phyloP scores from a whole-genome alignment of 2,329 filamentous ascomycete species.

The Colletotrichum sp. region DNA sequence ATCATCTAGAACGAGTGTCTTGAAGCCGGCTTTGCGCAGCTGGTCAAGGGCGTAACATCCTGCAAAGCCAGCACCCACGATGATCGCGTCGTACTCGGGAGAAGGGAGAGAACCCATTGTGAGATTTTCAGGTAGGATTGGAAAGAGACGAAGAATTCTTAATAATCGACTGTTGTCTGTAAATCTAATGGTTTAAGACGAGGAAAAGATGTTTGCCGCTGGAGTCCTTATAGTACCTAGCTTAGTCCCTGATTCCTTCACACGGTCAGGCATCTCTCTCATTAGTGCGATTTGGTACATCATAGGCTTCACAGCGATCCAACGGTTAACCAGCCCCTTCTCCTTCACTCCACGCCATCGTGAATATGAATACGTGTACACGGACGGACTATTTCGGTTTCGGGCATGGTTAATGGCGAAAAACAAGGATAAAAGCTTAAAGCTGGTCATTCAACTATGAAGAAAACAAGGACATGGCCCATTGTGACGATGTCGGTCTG shows the following conservation, averaged over 20 bases:
- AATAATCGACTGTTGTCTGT: not conserved
- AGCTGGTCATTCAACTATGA: not conserved
- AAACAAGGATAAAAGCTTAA: not conserved
- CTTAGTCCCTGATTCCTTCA: not conserved
- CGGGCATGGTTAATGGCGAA: not conserved
- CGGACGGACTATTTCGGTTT: not conserved
- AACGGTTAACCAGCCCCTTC: not conserved
- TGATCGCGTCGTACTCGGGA: slow-evolving; percentile 21
- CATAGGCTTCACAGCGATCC: not conserved
- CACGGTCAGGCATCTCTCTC: not conserved
- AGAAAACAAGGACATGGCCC: not conserved
- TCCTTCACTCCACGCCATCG: not conserved
- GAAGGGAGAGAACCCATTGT: not conserved
- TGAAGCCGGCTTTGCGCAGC: slow-evolving; percentile 38
- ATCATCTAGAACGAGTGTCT: slow-evolving; percentile 16
- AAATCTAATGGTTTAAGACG: not conserved
- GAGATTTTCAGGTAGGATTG: not conserved
- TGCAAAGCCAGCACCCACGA: slow-evolving; percentile 27
- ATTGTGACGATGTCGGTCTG: not conserved
- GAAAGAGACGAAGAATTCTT: not conserved
- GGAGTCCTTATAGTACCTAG: not conserved
- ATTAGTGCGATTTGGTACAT: not conserved
- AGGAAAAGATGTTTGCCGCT: not conserved
- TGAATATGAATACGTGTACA: not conserved
- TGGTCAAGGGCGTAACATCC: slow-evolving; percentile 33